These are phyloP conservation scores for Ceratonia siliqua DNA, from an alignment of 306 rosid species.

Conservation along the genomic window DNA sequence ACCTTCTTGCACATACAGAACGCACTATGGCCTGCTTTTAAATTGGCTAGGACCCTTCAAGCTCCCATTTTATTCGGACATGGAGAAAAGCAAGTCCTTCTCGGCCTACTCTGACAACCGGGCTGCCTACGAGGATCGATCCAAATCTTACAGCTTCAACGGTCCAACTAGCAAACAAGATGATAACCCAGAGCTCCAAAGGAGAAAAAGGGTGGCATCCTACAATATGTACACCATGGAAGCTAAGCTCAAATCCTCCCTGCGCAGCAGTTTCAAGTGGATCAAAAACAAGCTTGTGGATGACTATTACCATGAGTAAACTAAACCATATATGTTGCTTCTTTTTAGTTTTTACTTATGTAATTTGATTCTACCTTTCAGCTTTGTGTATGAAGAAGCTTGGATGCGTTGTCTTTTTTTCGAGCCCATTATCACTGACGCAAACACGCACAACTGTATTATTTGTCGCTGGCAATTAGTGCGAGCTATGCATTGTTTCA, in stretches of 20 bases:
- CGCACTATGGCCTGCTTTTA: neutral
- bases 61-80: constrained; percentile 17
- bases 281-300: constrained; percentile 55
- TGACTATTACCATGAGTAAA: constrained; percentile 35
- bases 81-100: constrained; percentile 65
- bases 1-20: neutral
- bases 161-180: constrained; percentile 45
- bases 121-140: constrained; percentile 46
- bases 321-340: neutral
- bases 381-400: neutral
- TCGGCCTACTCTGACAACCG: constrained; percentile 42
- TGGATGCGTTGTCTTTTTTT: neutral
- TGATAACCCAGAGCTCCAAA: constrained; percentile 54
- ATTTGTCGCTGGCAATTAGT: too few species aligned
- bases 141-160: constrained; percentile 59
- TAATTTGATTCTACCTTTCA: neutral
- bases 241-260: constrained; percentile 58
- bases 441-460: neutral
- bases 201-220: constrained; percentile 53
- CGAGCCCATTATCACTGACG: neutral
- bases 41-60: neutral
- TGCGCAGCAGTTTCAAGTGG: constrained; percentile 65
- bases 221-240: constrained; percentile 56
- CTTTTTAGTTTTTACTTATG: neutral
- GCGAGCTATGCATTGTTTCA: neutral